These are phyloP conservation scores for Chimonanthus salicifolius DNA, from an alignment of 164 flowering plant species.

Conservation along the genomic window DNA sequence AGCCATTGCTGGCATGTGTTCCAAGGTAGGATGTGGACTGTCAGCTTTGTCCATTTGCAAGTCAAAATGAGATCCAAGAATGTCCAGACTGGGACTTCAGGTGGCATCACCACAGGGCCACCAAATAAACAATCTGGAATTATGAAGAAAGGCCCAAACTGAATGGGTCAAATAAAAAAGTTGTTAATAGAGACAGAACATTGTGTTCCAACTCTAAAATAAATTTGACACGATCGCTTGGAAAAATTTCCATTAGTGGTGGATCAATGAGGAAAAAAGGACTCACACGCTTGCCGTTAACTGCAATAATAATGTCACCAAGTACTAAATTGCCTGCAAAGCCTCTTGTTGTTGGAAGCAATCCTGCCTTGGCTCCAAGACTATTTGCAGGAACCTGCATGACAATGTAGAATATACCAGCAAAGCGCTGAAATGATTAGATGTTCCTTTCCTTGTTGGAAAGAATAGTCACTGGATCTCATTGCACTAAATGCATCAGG, in stretches of 20 bases:
- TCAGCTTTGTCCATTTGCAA: background rate
- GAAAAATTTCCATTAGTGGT: background rate
- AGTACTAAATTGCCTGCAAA: constrained; percentile 86
- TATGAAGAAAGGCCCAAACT: background rate
- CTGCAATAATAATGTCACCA: constrained; percentile 78
- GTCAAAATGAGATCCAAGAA: background rate
- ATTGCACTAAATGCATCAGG: background rate
- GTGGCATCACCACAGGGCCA: background rate
- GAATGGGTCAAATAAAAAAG: background rate
- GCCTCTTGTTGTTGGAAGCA: constrained; percentile 76
- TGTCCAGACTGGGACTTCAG: background rate
- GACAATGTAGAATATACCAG: background rate
- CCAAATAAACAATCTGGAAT: background rate
- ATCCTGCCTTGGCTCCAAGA: constrained; percentile 77
- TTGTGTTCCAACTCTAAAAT: background rate
- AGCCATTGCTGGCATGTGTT: background rate
- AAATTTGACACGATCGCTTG: background rate
- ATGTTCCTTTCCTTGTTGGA: background rate
- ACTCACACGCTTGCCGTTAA: constrained; percentile 71
- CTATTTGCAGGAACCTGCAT: constrained; percentile 70
- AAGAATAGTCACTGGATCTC: background rate
- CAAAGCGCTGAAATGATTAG: background rate
- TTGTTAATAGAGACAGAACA: background rate
- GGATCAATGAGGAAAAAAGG: background rate
- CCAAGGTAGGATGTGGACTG: background rate